Evolutionary conservation across 352 stramenopile species (phyloP).

Genomic region (Elongisporangium undulatum): DNA sequence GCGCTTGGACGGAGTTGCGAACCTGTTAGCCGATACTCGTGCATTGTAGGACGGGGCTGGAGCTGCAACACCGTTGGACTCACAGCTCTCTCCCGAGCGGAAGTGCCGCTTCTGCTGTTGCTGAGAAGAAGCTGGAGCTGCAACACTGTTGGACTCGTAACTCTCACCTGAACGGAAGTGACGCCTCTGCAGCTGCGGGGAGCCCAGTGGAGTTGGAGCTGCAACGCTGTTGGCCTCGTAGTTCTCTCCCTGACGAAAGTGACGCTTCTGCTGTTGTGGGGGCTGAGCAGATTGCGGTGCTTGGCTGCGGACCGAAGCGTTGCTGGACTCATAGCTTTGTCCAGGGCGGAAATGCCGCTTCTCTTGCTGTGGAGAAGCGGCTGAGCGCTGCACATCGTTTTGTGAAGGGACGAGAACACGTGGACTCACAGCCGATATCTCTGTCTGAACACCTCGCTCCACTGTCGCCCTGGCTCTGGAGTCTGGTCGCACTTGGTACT

Average conservation of each 20-base stretch:
- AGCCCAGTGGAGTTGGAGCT: constrained; percentile 8
- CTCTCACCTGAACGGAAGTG: too few species aligned
- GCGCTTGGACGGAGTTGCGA: constrained; percentile 2
- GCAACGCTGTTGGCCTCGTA: constrained; percentile 4
- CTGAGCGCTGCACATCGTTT: background rate
- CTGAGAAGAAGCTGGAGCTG: background rate
- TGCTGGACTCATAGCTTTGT: background rate
- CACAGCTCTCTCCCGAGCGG: constrained; percentile 4
- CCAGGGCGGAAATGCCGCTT: background rate
- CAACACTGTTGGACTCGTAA: too few species aligned
- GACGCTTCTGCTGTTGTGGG: background rate
- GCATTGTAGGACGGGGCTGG: constrained; percentile 7
- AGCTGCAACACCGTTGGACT: constrained; percentile 2
- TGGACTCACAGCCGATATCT: constrained; percentile 4
- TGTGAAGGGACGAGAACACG: background rate
- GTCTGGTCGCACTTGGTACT: too few species aligned
- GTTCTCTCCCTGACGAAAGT: constrained; percentile 1
- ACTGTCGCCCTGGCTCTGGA: background rate
- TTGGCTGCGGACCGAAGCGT: background rate
- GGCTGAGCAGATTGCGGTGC: background rate
- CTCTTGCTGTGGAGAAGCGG: background rate
- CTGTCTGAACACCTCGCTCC: constrained; percentile 2
- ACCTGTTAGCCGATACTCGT: background rate
- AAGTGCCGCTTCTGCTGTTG: background rate
- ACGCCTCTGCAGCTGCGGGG: too few species aligned